phyloP scores from a whole-genome alignment of 2,329 filamentous ascomycete species.

The Aspergillus flavus region DNA sequence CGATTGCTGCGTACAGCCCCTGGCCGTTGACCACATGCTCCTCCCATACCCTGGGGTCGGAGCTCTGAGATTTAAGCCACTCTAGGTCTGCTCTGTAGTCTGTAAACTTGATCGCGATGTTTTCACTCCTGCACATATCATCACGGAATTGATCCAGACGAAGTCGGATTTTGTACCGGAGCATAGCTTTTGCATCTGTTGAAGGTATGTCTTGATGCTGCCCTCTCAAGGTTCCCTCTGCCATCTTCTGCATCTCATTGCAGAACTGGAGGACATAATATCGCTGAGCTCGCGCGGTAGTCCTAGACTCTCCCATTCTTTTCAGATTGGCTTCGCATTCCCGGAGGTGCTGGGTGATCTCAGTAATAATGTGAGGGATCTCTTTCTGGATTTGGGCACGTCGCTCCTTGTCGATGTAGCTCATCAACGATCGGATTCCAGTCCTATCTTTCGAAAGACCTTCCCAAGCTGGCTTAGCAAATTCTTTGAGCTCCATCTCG shows the following conservation, averaged over 20 bases:
- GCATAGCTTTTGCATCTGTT: neutral
- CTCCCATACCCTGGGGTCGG: neutral
- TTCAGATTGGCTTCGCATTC: neutral
- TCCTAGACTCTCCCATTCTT: constrained; percentile 4
- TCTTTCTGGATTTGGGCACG: constrained; percentile 17
- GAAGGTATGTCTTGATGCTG: constrained; percentile 20
- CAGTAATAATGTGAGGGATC: constrained; percentile 17
- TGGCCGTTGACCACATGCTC: neutral
- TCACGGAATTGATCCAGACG: neutral
- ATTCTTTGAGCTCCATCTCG: neutral
- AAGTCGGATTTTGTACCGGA: neutral
- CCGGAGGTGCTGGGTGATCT: constrained; percentile 1
- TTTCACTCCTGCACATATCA: neutral
- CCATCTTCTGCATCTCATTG: constrained; percentile 18
- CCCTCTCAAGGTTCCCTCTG: constrained; percentile 14
- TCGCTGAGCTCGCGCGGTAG: constrained; percentile 11
- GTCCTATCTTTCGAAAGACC: constrained; percentile 9
- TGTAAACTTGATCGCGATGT: neutral
- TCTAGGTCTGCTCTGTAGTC: neutral
- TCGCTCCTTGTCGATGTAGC: constrained; percentile 19
- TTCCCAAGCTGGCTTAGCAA: constrained; percentile 2
- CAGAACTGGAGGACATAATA: constrained; percentile 16
- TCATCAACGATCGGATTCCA: constrained; percentile 17
- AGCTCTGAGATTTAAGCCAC: neutral
- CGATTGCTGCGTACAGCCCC: constrained; percentile 2